A percentile compares a stretch with the other conserved stretches of the same genome.
Conservation (phyloP, 2,329 filamentous ascomycete genomes). For the Fusarium sp. region DNA sequence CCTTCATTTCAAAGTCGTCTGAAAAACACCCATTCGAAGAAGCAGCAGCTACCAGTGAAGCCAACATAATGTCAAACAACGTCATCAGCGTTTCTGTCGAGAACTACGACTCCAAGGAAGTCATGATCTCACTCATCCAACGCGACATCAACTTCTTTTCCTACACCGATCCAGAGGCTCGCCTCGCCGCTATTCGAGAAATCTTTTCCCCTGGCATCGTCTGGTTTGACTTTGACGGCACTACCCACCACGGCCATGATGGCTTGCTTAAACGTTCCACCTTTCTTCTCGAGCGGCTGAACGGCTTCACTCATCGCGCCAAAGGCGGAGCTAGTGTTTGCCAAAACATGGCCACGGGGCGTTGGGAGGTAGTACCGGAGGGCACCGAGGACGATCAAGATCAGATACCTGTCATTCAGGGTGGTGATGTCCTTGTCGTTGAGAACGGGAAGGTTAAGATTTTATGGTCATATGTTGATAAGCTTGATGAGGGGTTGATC, state of each 20-base stretch:
- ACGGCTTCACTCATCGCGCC: not conserved
- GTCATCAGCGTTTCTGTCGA: not conserved
- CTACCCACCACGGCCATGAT: not conserved
- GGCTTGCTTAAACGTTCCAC: not conserved
- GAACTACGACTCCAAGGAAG: not conserved
- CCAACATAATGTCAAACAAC: not conserved
- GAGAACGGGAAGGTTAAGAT: not conserved
- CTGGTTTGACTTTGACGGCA: not conserved
- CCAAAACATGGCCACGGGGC: not conserved
- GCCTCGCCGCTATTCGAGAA: not conserved
- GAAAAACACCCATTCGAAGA: not conserved
- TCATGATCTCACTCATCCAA: not conserved
- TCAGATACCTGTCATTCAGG: not conserved
- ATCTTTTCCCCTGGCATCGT: not conserved
- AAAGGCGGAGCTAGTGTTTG: not conserved
- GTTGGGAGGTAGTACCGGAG: not conserved
- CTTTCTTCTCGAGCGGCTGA: not conserved
- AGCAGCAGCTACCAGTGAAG: too few species aligned
- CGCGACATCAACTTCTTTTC: conserved; percentile 8
- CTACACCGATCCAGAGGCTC: not conserved
- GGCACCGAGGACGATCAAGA: not conserved
- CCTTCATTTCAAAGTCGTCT: not conserved
- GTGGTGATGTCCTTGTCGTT: not conserved
- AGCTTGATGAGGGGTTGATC: not conserved
- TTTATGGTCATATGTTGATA: conserved; percentile 3